A percentile compares a stretch with the other conserved stretches of the same genome.
These are phyloP conservation scores for Pleomassaria siparia DNA, from an alignment of 2,329 filamentous ascomycete species.

Conservation along the genomic window DNA sequence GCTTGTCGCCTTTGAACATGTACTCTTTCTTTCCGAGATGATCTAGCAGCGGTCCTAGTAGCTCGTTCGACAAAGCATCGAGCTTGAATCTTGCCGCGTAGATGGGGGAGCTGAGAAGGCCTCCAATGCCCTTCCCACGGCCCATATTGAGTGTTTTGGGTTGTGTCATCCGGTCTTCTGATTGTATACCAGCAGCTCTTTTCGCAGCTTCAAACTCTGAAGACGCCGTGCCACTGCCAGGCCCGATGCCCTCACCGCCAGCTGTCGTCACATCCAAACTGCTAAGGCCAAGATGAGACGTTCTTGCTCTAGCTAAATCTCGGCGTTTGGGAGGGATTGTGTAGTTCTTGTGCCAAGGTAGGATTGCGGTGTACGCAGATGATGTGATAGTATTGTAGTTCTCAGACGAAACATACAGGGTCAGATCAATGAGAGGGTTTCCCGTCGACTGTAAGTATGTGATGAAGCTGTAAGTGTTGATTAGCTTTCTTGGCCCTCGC, in stretches of 20 bases:
- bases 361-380: conserved; percentile 75
- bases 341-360: conserved; percentile 88
- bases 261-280: conserved; percentile 49
- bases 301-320: conserved; percentile 67
- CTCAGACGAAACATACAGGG: conserved; percentile 83
- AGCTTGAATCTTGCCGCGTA: conserved; percentile 75
- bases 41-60: conserved; percentile 70
- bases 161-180: conserved; percentile 35
- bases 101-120: conserved; percentile 66
- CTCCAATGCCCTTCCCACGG: conserved; percentile 60
- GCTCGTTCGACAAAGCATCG: conserved; percentile 67
- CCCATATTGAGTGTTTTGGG: conserved; percentile 51
- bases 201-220: conserved; percentile 43
- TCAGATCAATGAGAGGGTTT: conserved; percentile 79
- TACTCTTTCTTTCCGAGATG: conserved; percentile 60
- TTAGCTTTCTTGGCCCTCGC: background rate
- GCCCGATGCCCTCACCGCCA: conserved; percentile 36
- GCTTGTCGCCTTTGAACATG: conserved; percentile 55
- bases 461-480: conserved; percentile 40
- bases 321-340: conserved; percentile 75
- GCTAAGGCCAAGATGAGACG: conserved; percentile 53
- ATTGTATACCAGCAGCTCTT: conserved; percentile 37
- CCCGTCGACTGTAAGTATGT: conserved; percentile 75
- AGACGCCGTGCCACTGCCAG: conserved; percentile 31
- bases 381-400: conserved; percentile 81